These are phyloP conservation scores for Aspergillus tanneri DNA, from an alignment of 2,329 filamentous ascomycete genomes.

Conservation along the genomic window DNA sequence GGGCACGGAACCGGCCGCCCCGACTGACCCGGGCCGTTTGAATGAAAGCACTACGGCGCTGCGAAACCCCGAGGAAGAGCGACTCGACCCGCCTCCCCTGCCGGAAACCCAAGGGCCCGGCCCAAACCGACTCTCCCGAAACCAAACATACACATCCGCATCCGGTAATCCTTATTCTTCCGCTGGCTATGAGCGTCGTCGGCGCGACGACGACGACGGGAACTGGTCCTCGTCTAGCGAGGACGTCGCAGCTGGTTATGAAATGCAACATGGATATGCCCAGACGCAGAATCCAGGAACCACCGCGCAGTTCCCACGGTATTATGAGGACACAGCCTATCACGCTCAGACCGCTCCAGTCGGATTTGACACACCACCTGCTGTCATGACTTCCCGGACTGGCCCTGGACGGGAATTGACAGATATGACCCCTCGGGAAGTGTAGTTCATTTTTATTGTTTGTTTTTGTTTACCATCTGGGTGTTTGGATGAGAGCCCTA, in stretches of 20 bases:
- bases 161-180: constrained; percentile 27
- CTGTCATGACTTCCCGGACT: constrained; percentile 9
- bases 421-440: constrained; percentile 18
- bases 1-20: constrained; percentile 48
- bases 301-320: constrained; percentile 21
- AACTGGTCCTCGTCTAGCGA: constrained; percentile 41
- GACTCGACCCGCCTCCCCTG: constrained; percentile 13
- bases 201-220: constrained; percentile 33
- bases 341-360: constrained; percentile 20
- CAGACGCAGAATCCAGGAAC: constrained; percentile 25
- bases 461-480: neutral
- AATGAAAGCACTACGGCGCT: constrained; percentile 29
- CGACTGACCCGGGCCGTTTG: constrained; percentile 11
- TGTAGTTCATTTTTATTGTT: neutral
- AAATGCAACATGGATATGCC: constrained; percentile 37
- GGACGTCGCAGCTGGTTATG: constrained; percentile 37
- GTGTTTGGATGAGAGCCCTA: neutral
- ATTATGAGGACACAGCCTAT: constrained; percentile 32
- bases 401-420: constrained; percentile 21
- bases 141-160: constrained; percentile 20
- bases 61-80: constrained; percentile 34
- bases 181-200: constrained; percentile 27
- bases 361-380: constrained; percentile 13
- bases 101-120: constrained; percentile 9
- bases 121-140: constrained; percentile 5